Conservation (phyloP, 306 rosid genomes). For the Ziziphus jujuba region DNA sequence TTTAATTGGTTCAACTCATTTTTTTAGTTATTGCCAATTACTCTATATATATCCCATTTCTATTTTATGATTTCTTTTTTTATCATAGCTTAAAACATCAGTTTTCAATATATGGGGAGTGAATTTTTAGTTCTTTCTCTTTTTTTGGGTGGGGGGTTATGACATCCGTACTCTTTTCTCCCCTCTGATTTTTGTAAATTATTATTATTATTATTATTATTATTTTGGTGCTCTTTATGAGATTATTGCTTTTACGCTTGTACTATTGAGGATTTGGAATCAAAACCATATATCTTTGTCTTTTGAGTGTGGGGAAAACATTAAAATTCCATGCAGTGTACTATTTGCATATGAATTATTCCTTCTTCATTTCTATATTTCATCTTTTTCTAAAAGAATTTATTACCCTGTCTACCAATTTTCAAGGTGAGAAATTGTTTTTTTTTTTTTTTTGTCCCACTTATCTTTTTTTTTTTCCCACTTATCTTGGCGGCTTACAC, state of each 20-base stretch:
- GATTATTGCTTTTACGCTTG: conserved; percentile 11
- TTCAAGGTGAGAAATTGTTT: background rate
- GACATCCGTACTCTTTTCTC: conserved; percentile 7
- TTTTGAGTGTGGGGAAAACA: background rate
- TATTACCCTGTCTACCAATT: background rate
- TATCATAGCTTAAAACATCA: conserved; percentile 14
- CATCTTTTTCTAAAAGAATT: background rate
- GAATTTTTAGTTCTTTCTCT: background rate
- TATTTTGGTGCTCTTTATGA: no score
- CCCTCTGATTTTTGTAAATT: conserved; percentile 1
- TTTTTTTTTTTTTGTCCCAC: background rate
- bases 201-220: no score
- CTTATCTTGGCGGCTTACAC: background rate
- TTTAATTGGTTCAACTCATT: conserved; percentile 10
- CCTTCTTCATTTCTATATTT: background rate
- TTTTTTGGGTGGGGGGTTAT: conserved; percentile 21
- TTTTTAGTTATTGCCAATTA: conserved; percentile 12
- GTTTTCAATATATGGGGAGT: conserved; percentile 10
- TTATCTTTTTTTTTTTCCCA: background rate
- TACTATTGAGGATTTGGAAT: conserved; percentile 14
- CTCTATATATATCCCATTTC: background rate
- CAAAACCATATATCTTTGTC: conserved; percentile 11
- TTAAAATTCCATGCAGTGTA: conserved; percentile 5
- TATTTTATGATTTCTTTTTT: conserved; percentile 23
- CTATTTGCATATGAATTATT: conserved; percentile 4